Evolutionary conservation across 2,329 filamentous ascomycete species (phyloP).

Genomic region (Amylocarpus encephaloides): DNA sequence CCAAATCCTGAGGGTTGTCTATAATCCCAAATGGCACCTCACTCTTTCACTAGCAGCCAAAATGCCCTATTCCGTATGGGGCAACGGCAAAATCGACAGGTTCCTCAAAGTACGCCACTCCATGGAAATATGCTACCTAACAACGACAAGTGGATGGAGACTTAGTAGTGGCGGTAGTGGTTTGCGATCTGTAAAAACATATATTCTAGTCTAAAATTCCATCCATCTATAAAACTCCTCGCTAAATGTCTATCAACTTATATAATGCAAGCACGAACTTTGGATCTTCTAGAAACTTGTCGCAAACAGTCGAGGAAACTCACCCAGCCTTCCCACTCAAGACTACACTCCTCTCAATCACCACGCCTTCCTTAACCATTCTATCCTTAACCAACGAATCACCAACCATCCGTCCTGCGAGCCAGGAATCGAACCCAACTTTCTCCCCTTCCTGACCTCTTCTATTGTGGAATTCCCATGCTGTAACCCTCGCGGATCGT

Average conservation of each 20-base stretch:
- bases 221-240: neutral
- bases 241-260: neutral
- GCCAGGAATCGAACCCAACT: conserved; percentile 17
- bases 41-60: no score
- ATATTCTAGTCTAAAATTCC: neutral
- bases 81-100: no score
- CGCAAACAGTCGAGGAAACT: neutral
- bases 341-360: conserved; percentile 13
- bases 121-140: no score
- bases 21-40: no score
- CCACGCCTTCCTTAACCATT: conserved; percentile 21
- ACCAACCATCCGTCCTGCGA: conserved; percentile 22
- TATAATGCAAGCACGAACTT: neutral
- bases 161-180: no score
- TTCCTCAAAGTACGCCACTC: no score
- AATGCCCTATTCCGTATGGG: no score
- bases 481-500: conserved; percentile 18
- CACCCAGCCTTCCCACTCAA: neutral
- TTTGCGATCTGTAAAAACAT: no score
- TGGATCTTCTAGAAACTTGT: neutral
- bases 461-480: conserved; percentile 19
- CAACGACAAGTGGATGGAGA: no score
- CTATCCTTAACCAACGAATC: conserved; percentile 21
- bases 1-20: no score
- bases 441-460: neutral